Evolutionary conservation across 2,329 filamentous ascomycete genomes (phyloP).

Genomic region (Hymenoscyphus occultus): DNA sequence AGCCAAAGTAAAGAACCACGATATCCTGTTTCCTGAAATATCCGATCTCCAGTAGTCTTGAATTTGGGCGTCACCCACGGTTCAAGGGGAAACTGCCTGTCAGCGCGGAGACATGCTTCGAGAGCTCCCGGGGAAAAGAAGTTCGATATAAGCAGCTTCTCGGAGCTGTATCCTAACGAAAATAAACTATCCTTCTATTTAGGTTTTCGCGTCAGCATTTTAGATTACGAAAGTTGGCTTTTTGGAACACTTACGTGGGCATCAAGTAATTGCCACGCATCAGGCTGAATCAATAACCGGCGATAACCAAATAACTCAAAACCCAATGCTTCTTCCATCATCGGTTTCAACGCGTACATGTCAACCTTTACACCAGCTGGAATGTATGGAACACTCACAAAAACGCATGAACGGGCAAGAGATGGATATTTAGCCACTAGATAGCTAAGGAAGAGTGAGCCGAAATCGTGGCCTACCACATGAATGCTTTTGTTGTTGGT

Average conservation of each 20-base stretch:
- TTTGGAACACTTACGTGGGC: not conserved
- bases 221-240: too few relatives aligned
- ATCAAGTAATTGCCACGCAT: not conserved
- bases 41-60: not conserved
- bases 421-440: not conserved
- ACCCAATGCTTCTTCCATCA: constrained; percentile 6
- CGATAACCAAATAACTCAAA: constrained; percentile 11
- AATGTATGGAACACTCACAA: not conserved
- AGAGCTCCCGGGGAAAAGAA: not conserved
- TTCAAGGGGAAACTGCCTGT: not conserved
- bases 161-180: not conserved
- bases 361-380: constrained; percentile 4
- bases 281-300: not conserved
- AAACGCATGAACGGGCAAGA: not conserved
- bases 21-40: not conserved
- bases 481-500: not conserved
- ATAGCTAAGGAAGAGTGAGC: not conserved
- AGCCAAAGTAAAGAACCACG: not conserved
- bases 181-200: not conserved
- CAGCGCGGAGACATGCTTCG: not conserved
- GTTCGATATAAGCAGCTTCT: not conserved
- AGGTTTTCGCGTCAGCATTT: not conserved
- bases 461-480: not conserved
- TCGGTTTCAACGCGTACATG: constrained; percentile 1
- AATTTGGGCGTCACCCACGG: not conserved